Evolutionary conservation across 768 basidiomycete genomes (phyloP).

Genomic region (Leucosporidium creatinivorum): DNA sequence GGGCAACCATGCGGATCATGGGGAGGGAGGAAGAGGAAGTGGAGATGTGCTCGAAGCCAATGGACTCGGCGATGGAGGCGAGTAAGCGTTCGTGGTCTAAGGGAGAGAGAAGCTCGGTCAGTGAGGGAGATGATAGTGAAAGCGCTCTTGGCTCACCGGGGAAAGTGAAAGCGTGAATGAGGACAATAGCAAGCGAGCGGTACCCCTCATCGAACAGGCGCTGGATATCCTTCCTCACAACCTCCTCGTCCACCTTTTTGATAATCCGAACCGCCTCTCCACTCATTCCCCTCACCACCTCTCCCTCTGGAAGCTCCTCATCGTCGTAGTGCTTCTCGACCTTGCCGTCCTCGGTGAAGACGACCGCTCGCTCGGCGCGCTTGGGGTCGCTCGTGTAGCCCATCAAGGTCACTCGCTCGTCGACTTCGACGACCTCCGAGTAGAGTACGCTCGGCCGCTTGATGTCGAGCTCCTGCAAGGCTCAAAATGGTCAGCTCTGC

Average conservation of each 20-base stretch:
- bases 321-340: constrained; percentile 24
- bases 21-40: constrained; percentile 79
- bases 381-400: constrained; percentile 86
- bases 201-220: constrained; percentile 71
- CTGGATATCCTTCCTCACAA: constrained; percentile 57
- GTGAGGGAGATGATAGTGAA: background rate
- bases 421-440: constrained; percentile 63
- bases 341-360: constrained; percentile 55
- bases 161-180: constrained; percentile 72
- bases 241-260: constrained; percentile 45
- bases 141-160: constrained; percentile 22
- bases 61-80: constrained; percentile 61
- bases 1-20: constrained; percentile 92
- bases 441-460: constrained; percentile 52
- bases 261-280: constrained; percentile 42
- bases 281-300: constrained; percentile 71
- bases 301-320: constrained; percentile 48
- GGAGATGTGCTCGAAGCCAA: constrained; percentile 87
- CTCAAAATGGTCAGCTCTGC: too few relatives aligned
- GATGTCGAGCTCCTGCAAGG: constrained; percentile 61
- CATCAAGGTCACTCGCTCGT: constrained; percentile 89
- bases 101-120: constrained; percentile 51
- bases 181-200: constrained; percentile 76
- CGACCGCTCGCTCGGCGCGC: constrained; percentile 64
- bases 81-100: constrained; percentile 73